These are phyloP conservation scores for Microstroma glucosiphilum DNA, from an alignment of 1,284 basidiomycete genomes.

Conservation along the genomic window DNA sequence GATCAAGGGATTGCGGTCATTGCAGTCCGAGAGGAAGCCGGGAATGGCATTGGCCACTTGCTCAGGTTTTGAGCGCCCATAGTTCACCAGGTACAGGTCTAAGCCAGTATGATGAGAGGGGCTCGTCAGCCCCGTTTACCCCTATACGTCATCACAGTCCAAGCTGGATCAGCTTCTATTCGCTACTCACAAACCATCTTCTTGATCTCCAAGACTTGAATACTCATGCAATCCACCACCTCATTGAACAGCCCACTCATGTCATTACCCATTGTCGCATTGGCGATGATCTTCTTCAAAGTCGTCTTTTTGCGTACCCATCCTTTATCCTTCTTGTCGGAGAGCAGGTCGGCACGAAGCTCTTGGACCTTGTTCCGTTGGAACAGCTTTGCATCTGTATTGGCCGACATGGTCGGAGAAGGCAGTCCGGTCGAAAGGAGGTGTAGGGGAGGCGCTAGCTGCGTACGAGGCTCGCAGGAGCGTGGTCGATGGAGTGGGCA, in stretches of 20 bases:
- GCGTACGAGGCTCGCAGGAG: too few relatives aligned
- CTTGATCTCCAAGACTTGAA: constrained; percentile 90
- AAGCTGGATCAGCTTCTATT: too few relatives aligned
- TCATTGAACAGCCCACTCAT: constrained; percentile 86
- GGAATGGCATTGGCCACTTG: constrained; percentile 81
- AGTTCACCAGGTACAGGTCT: constrained; percentile 71
- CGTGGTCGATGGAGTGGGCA: too few relatives aligned
- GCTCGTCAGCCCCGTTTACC: not conserved
- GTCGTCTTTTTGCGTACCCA: constrained; percentile 41
- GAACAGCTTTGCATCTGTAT: constrained; percentile 48
- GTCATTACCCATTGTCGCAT: constrained; percentile 57
- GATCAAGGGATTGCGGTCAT: constrained; percentile 83
- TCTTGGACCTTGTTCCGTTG: constrained; percentile 47
- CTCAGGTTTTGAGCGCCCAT: constrained; percentile 78
- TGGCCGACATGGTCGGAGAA: constrained; percentile 31
- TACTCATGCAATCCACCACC: constrained; percentile 72
- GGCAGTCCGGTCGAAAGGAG: constrained; percentile 4
- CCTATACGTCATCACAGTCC: not conserved
- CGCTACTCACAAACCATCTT: constrained; percentile 62
- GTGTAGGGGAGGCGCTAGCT: not conserved
- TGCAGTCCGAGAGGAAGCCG: constrained; percentile 87
- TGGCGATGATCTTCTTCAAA: constrained; percentile 50
- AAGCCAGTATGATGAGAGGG: constrained; percentile 8
- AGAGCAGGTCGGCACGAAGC: constrained; percentile 43
- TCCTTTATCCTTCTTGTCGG: constrained; percentile 49